Evolutionary conservation across 2,329 filamentous ascomycete species (phyloP), one percentile per base, ranked within the genome.

Genomic region (Acrocalymma vagum): DNA sequence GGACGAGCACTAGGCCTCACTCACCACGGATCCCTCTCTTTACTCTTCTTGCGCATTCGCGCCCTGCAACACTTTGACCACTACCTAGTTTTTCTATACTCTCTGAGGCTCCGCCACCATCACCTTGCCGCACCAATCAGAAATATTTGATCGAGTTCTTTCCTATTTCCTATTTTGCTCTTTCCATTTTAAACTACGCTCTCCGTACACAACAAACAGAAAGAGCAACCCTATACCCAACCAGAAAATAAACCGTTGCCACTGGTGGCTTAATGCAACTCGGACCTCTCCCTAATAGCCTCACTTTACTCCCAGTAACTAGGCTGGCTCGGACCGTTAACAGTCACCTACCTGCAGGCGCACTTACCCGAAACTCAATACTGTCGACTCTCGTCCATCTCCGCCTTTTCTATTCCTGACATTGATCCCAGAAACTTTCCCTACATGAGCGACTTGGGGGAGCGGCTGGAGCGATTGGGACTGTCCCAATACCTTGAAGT

Each of bases 401-500:
- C 8, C 8, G 15, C 26, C 26, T 29, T 9, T n/a, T n/a, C n/a
- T n/a, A n/a, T n/a, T n/a, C n/a, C n/a, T n/a, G n/a, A n/a, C n/a
- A n/a, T n/a, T n/a, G n/a, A n/a, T n/a, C n/a, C n/a, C n/a, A n/a
- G n/a, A n/a, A n/a, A n/a, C n/a, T 42, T 46, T 51, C 42, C 48
- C 65, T 71, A 71, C 62, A 87, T 87, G 83, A 82, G 78, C 78
- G 79, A 83, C 68, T 76, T 94, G 60, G 81, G 78, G 54, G 71
- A 78, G 24, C 80, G 86, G 53, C 84, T 93, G 65, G 79, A 82
- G 72, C 86, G 88, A 77, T 78, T 93, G 77, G 88, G 88, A 65
- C 79, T 94, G 68, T 77, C 82, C 72, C 87, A 91, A 71, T 93
- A 94, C 72, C 80, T 88, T 45, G 78, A 85, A 53, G 72, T 77